Evolutionary conservation across 2,329 filamentous ascomycete species (phyloP).

Genomic region (Stachybotrys chartarum): DNA sequence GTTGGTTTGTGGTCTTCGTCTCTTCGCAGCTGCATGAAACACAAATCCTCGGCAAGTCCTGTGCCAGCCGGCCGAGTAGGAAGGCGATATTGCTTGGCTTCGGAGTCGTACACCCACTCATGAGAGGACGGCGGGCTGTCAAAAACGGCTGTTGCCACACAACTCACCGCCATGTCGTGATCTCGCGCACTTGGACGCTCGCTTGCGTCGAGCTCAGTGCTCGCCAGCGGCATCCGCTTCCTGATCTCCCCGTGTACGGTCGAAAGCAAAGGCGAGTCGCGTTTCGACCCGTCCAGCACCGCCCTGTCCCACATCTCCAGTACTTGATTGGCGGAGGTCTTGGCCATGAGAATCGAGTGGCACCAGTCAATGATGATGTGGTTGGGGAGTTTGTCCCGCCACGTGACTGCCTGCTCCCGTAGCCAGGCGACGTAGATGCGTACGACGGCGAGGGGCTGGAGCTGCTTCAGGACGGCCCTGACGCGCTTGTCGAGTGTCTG

Average conservation of each 20-base stretch:
- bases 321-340: neutral
- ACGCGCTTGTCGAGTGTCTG: constrained; percentile 14
- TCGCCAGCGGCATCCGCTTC: neutral
- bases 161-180: no score
- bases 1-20: no score
- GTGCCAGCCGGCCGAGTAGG: no score
- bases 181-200: no score
- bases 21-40: no score
- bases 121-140: no score
- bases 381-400: neutral
- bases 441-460: constrained; percentile 8
- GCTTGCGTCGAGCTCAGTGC: no score
- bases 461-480: neutral
- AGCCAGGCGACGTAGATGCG: constrained; percentile 21
- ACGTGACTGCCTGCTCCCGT: constrained; percentile 6
- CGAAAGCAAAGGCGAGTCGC: neutral
- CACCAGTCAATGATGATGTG: neutral
- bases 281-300: neutral
- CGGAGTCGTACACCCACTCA: no score
- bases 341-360: neutral
- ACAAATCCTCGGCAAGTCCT: no score
- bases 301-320: neutral
- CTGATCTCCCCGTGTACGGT: neutral
- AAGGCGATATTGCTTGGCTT: no score
- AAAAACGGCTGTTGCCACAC: no score